phyloP scores from a whole-genome alignment of 768 basidiomycete genomes.

The Gloeopeniophorella convolvens region DNA sequence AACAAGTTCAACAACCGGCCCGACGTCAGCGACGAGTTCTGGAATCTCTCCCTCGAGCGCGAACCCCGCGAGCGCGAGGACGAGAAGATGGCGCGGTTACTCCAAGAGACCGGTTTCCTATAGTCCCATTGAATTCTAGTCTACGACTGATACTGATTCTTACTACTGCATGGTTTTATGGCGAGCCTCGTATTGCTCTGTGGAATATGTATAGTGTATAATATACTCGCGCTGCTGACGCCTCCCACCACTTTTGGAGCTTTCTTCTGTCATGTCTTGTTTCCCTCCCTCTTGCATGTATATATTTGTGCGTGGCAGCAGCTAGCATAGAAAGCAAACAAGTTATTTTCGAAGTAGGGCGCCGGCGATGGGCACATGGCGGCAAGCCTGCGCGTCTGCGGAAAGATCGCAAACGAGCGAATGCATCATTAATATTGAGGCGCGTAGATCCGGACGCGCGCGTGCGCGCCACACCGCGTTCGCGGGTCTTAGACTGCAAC shows the following conservation, averaged over 20 bases:
- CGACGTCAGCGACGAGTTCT: constrained; percentile 71
- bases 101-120: constrained; percentile 86
- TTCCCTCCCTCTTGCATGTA: constrained; percentile 2
- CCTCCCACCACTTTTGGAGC: not conserved
- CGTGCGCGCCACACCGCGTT: not conserved
- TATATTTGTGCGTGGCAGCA: constrained; percentile 7
- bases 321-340: constrained; percentile 1
- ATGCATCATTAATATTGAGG: too few relatives aligned
- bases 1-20: constrained; percentile 60
- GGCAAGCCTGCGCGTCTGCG: too few relatives aligned
- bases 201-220: constrained; percentile 19
- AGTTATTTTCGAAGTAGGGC: too few relatives aligned
- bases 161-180: not conserved
- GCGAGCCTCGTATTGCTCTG: not conserved
- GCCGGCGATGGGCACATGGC: too few relatives aligned
- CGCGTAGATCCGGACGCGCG: too few relatives aligned
- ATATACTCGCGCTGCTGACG: too few relatives aligned
- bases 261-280: not conserved
- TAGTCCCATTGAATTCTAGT: constrained; percentile 27
- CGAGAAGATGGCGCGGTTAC: constrained; percentile 88
- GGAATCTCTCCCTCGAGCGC: constrained; percentile 77
- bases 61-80: constrained; percentile 95
- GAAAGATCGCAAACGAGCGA: too few relatives aligned
- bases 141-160: not conserved
- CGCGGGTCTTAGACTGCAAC: not conserved